Base-by-base conservation (phyloP, 768 basidiomycete species). In the Termitomyces sp. region DNA sequence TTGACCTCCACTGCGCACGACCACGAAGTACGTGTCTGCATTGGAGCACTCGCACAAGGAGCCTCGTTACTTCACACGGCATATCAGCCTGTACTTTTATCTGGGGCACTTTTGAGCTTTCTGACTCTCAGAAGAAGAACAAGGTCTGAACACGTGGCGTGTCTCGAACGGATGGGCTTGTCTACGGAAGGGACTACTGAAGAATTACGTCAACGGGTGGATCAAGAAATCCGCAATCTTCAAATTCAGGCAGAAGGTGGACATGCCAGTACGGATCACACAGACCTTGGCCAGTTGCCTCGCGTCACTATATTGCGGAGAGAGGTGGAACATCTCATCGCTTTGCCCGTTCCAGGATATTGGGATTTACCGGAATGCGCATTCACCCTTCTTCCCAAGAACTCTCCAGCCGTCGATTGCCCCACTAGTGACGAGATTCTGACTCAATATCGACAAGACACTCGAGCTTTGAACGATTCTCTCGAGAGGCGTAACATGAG, bases 1-100 rank as follows among this genome's bases (percentile, higher is more conserved):
- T 69, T 81, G 7, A 69, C 68, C 1, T 69, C 75, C 12, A 56
- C 65, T 18, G 62, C 68, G 5, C 62, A 64, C 39, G 64, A 61
- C 12, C 64, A 66, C 4, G 75, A 78, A 46, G 68, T 80, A 27
- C 78, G 78, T 5, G 54, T 78, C 5, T 81, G 80, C 57, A 76
- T 82, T n/a, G 79, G 77, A n/a, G 75, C 79, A 22, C 72, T 82
- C 8, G 72, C 76, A 7, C 76, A 81, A 62, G 81, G 81, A 0
- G 78, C 78, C 2, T 73, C 79, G 1, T 71, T 80, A 7, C 67
- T 81, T n/a, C 74, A 77, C 34, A 82, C 81, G 5, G 70, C 75
- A 10, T 81, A 78, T 58, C 80, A 81, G 62, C 81, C 81, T 6
- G 59, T 78, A 3, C 59, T 82, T 24, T 70, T 82, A 13, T 77